phyloP scores from a whole-genome alignment of 306 rosid species.

The Rubus idaeus region DNA sequence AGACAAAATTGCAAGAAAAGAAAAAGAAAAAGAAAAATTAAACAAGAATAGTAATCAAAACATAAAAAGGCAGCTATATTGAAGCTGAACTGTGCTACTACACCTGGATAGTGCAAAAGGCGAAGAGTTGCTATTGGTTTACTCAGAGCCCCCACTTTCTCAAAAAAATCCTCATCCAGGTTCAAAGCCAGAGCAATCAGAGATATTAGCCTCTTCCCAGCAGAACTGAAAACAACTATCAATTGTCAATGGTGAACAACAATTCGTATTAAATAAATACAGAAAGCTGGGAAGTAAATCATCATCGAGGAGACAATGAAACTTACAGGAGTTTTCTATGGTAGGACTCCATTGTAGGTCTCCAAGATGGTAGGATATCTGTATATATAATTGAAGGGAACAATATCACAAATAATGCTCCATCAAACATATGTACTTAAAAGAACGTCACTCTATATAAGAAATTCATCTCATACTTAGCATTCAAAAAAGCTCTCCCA shows the following conservation, averaged over 20 bases:
- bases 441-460: background rate
- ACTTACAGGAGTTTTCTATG: constrained; percentile 61
- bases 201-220: constrained; percentile 58
- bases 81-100: constrained; percentile 14
- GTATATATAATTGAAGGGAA: constrained; percentile 32
- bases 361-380: constrained; percentile 73
- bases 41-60: background rate
- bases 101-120: constrained; percentile 85
- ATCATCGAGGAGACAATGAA: constrained; percentile 8
- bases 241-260: background rate
- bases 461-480: background rate
- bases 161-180: constrained; percentile 62
- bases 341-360: constrained; percentile 59
- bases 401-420: constrained; percentile 1
- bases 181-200: constrained; percentile 69
- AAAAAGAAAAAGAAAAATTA: background rate
- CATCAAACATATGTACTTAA: background rate
- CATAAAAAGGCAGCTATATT: background rate
- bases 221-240: constrained; percentile 38
- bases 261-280: background rate
- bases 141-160: constrained; percentile 52
- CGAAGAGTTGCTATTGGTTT: constrained; percentile 60
- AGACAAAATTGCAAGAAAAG: background rate
- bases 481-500: background rate
- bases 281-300: background rate